phyloP scores from a whole-genome alignment of 768 basidiomycete species.

The Termitomyces sp. region DNA sequence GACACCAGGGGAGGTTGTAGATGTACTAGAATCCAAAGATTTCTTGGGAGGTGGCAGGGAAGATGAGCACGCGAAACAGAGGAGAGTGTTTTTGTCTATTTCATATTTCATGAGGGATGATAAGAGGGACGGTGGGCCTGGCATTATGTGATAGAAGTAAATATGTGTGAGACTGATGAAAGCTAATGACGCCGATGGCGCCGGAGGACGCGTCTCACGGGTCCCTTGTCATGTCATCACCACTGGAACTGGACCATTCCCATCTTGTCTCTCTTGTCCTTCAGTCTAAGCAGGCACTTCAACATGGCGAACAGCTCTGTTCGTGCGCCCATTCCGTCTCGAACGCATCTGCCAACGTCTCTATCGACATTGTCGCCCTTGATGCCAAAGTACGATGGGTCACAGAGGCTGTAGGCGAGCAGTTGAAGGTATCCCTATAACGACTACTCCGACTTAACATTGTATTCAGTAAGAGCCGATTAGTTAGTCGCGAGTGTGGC shows the following conservation, averaged over 20 bases:
- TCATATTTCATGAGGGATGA: not conserved
- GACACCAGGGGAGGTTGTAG: constrained; percentile 6
- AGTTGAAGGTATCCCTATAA: constrained; percentile 57
- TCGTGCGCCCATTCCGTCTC: constrained; percentile 60
- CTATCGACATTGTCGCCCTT: constrained; percentile 69
- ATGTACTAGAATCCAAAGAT: not conserved
- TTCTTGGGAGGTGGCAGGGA: constrained; percentile 43
- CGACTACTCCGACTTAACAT: not conserved
- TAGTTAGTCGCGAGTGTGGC: constrained; percentile 74
- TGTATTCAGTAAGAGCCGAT: not conserved
- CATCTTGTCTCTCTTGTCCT: constrained; percentile 74
- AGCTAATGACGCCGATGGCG: not conserved
- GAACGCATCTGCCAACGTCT: constrained; percentile 61
- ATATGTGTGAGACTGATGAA: no score
- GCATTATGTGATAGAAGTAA: not conserved
- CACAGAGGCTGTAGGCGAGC: constrained; percentile 68
- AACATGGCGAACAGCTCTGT: constrained; percentile 75
- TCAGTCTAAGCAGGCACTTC: constrained; percentile 80
- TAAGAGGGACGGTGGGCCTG: not conserved
- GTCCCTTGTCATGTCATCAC: constrained; percentile 16
- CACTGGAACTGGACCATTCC: constrained; percentile 44
- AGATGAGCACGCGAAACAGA: constrained; percentile 62
- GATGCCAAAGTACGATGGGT: constrained; percentile 83
- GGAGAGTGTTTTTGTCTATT: constrained; percentile 24
- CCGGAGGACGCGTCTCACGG: not conserved